Percentiles rank a stretch among this genome's conserved stretches.
phyloP scores from a whole-genome alignment of 2,329 filamentous ascomycete genomes.

The Fusarium austroafricanum region DNA sequence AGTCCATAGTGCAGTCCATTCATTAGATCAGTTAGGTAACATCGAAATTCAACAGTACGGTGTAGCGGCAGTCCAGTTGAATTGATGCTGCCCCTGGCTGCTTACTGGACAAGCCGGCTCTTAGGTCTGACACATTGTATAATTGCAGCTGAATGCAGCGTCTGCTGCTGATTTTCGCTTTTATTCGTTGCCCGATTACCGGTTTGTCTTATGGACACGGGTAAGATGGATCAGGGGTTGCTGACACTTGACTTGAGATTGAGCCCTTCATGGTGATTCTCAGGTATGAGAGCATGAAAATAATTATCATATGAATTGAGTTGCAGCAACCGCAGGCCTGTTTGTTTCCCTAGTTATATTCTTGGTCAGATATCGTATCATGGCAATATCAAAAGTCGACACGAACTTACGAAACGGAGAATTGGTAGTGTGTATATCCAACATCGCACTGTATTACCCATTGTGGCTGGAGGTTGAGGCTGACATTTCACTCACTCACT shows the following conservation, averaged over 20 bases:
- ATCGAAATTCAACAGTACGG: no score
- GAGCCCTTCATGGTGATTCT: background rate
- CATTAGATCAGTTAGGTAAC: background rate
- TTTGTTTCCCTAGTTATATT: background rate
- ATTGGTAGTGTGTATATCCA: fast-evolving
- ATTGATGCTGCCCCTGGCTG: background rate
- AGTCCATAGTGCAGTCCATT: background rate
- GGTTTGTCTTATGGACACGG: background rate
- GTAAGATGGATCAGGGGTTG: background rate
- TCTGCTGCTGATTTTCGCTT: background rate
- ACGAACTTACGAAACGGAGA: no score
- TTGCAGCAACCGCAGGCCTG: background rate
- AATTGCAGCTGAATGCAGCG: background rate
- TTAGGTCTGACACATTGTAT: slow-evolving; percentile 10
- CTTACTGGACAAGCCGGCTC: background rate
- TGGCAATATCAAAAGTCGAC: background rate
- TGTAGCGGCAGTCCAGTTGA: background rate
- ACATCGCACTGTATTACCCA: background rate
- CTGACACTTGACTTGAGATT: background rate
- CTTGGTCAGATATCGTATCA: background rate
- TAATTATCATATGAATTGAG: background rate
- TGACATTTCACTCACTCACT: slow-evolving; percentile 1
- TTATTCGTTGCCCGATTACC: background rate
- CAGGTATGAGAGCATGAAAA: background rate
- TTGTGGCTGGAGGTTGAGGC: slow-evolving; percentile 25